Conservation (phyloP, 768 basidiomycete genomes). For the Mycena sanguinolenta region DNA sequence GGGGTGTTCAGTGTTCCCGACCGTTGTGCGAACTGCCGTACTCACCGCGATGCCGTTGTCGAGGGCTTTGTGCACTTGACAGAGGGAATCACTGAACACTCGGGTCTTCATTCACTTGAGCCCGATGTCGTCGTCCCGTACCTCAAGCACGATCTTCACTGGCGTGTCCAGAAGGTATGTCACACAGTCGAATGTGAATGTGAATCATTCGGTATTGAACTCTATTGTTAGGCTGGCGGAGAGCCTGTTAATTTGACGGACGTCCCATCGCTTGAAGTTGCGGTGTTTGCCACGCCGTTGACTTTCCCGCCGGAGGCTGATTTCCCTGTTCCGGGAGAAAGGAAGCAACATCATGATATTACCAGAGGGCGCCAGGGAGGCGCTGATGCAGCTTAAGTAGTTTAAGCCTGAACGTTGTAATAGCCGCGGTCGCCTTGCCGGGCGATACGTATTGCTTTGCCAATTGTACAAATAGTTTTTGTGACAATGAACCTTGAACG, state of each 20-base stretch:
- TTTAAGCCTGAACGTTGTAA: background rate
- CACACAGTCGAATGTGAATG: background rate
- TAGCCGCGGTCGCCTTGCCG: too few relatives aligned
- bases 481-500: too few relatives aligned
- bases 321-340: conserved; percentile 41
- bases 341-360: conserved; percentile 28
- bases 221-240: conserved; percentile 16
- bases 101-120: conserved; percentile 49
- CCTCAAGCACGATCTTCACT: conserved; percentile 54
- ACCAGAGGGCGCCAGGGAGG: conserved; percentile 42
- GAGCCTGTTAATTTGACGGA: conserved; percentile 15
- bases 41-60: conserved; percentile 46
- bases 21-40: conserved; percentile 57
- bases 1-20: conserved; percentile 37
- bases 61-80: conserved; percentile 64
- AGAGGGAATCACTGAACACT: conserved; percentile 46
- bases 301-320: conserved; percentile 43
- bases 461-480: too few relatives aligned
- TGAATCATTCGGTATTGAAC: conserved; percentile 28
- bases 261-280: conserved; percentile 46
- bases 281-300: conserved; percentile 44
- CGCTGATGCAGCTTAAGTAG: conserved; percentile 24
- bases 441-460: too few relatives aligned
- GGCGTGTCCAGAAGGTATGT: conserved; percentile 57
- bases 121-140: conserved; percentile 57